Evolutionary conservation across 108 stramenopile genomes (phyloP).

Genomic region (Nitzschia putrida): DNA sequence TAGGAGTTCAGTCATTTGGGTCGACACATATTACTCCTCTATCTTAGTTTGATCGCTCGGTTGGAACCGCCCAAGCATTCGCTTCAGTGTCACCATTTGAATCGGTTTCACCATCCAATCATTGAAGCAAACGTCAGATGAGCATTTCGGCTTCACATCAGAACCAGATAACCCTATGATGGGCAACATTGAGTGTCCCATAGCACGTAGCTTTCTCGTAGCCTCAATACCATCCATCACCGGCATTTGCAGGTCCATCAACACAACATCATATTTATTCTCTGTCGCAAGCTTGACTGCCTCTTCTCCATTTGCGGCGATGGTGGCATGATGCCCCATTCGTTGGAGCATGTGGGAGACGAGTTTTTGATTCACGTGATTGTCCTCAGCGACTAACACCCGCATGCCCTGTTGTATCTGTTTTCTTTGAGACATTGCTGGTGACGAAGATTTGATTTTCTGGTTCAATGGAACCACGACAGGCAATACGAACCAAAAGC

Average conservation of each 20-base stretch:
- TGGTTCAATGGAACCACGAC: conserved; percentile 12
- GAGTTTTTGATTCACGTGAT: conserved; percentile 52
- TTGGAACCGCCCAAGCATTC: conserved; percentile 6
- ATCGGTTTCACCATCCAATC: conserved; percentile 32
- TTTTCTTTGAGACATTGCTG: background rate
- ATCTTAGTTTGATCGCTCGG: background rate
- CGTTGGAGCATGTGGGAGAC: conserved; percentile 37
- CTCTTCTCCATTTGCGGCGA: conserved; percentile 42
- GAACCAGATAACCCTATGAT: conserved; percentile 56
- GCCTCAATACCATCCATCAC: conserved; percentile 67
- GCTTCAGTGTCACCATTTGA: conserved; percentile 26
- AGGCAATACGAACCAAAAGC: conserved; percentile 41
- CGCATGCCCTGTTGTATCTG: background rate
- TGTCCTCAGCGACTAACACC: conserved; percentile 61
- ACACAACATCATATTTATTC: conserved; percentile 42
- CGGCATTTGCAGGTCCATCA: conserved; percentile 79
- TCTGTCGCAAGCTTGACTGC: conserved; percentile 6
- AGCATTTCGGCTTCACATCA: conserved; percentile 19
- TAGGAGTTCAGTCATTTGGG: too few species aligned
- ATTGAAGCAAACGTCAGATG: conserved; percentile 20
- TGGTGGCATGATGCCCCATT: conserved; percentile 27
- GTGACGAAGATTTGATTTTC: background rate
- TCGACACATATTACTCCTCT: too few species aligned
- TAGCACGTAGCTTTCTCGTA: conserved; percentile 3
- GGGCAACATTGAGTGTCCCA: conserved; percentile 3